Conservation (phyloP, 164 flowering plant genomes). For the grape (Vitis vinifera) region ASM3070453v1 NC_081809.1:3366001-3366500, state of each 20-base stretch:
- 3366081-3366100: conserved; percentile 58
- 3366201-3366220: conserved; percentile 17
- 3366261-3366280: not conserved
- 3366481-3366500: too few relatives aligned
- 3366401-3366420: not conserved
- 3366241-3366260: not conserved
- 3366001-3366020: not conserved
- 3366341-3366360: not conserved
- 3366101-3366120: conserved; percentile 35
- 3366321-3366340: not conserved
- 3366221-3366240: not conserved
- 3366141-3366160: conserved; percentile 20
- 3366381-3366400: not conserved
- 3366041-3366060: not conserved
- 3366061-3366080: conserved; percentile 1
- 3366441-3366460: too few relatives aligned
- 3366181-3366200: conserved; percentile 25
- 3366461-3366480: too few relatives aligned
- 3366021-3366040: not conserved
- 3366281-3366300: not conserved
- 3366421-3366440: too few relatives aligned
- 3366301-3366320: not conserved
- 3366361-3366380: not conserved
- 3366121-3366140: conserved; percentile 24
- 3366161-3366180: conserved; percentile 23